These are phyloP conservation scores for Anisogramma anomala DNA, from an alignment of 2,329 filamentous ascomycete genomes.

Conservation along the genomic window DNA sequence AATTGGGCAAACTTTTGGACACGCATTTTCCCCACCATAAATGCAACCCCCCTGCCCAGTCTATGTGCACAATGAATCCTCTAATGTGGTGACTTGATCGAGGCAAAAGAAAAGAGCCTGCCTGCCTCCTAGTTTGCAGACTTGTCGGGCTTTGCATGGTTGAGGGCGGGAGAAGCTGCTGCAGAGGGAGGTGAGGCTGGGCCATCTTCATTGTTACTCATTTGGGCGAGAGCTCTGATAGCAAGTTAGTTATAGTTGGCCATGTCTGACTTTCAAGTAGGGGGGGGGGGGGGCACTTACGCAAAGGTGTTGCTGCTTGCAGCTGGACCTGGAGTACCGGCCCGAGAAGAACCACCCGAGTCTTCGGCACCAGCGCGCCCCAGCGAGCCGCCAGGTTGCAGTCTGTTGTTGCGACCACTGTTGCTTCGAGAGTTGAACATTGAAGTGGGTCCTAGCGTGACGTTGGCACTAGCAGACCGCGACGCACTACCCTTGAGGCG, in stretches of 20 bases:
- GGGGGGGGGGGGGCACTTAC: slow-evolving; percentile 40
- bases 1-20: slow-evolving; percentile 35
- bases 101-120: slow-evolving; percentile 26
- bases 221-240: slow-evolving; percentile 44
- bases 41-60: slow-evolving; percentile 38
- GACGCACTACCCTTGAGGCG: slow-evolving; percentile 58
- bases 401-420: slow-evolving; percentile 72
- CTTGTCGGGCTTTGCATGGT: slow-evolving; percentile 47
- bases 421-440: slow-evolving; percentile 85
- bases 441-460: slow-evolving; percentile 68
- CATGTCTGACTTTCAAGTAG: background rate
- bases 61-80: slow-evolving; percentile 33
- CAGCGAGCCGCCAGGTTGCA: slow-evolving; percentile 63
- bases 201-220: slow-evolving; percentile 47
- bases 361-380: slow-evolving; percentile 69
- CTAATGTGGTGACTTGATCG: slow-evolving; percentile 31
- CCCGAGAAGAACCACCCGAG: slow-evolving; percentile 77
- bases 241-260: slow-evolving; percentile 20
- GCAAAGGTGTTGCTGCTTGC: slow-evolving; percentile 71
- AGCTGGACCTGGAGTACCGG: slow-evolving; percentile 67
- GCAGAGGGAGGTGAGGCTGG: slow-evolving; percentile 60
- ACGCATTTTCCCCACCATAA: slow-evolving; percentile 35
- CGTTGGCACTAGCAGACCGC: slow-evolving; percentile 49
- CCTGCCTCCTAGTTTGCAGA: slow-evolving; percentile 40
- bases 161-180: slow-evolving; percentile 52